Evolutionary conservation across 768 basidiomycete genomes (phyloP).

Genomic region (Auriscalpium orientale): DNA sequence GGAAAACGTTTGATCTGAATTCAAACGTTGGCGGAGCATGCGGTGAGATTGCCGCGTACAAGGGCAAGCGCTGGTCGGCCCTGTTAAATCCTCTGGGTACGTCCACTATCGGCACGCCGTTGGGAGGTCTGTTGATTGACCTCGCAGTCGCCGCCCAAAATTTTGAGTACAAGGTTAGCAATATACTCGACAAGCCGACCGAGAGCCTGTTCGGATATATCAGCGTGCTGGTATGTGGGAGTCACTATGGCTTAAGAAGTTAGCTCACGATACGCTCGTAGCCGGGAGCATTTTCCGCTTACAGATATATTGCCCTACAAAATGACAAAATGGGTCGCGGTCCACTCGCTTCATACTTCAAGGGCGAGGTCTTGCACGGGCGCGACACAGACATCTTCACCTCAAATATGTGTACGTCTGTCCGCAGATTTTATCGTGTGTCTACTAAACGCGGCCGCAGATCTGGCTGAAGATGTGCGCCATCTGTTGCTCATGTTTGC

Average conservation of each 20-base stretch:
- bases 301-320: constrained; percentile 83
- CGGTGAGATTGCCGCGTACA: constrained; percentile 92
- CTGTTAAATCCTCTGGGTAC: constrained; percentile 79
- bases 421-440: neutral
- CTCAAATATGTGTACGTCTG: constrained; percentile 83
- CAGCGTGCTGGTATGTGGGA: constrained; percentile 64
- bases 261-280: constrained; percentile 17
- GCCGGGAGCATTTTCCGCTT: constrained; percentile 95
- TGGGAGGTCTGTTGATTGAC: neutral
- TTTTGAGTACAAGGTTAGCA: constrained; percentile 90
- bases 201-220: constrained; percentile 95
- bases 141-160: constrained; percentile 82
- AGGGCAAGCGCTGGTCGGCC: constrained; percentile 80
- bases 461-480: constrained; percentile 50
- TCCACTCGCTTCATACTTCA: constrained; percentile 93
- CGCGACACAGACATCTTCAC: constrained; percentile 89
- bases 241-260: neutral
- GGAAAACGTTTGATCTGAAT: constrained; percentile 92
- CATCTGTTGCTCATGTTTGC: too few relatives aligned
- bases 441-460: constrained; percentile 27
- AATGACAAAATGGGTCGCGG: constrained; percentile 78
- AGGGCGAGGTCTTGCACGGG: constrained; percentile 84
- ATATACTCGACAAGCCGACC: constrained; percentile 85
- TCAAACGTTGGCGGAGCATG: constrained; percentile 94
- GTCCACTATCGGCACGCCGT: constrained; percentile 8